Base-by-base conservation (phyloP, 345 rosid genomes). In the Mallotus nudiflorus region DNA sequence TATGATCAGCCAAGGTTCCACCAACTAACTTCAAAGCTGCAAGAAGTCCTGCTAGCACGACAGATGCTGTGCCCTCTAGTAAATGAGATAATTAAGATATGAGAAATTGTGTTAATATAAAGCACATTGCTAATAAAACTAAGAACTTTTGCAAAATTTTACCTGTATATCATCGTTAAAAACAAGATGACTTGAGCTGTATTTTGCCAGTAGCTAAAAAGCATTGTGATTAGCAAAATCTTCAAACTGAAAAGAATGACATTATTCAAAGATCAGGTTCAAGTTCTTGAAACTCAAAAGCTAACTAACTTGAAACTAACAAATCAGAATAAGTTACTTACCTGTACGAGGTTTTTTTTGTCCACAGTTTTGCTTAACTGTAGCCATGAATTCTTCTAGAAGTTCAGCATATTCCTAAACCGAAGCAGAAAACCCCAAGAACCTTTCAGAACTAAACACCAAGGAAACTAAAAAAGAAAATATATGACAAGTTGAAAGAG, bases 191-290 rank as follows among this genome's bases (percentile, higher is more conserved):
- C 82, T 83, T 35, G 90, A 63, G 42, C 91, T 82, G 72, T 92
- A 92, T 70, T 84, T 92, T 5, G 87, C 80, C 63, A 95, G 96
- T 69, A 95, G 78, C 56, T 88, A 86, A 62, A 91, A 94, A 12
- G 97, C 98, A 39, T 94, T 90, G 85, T 94, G 98, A 77, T 94
- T 94, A 65, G 98, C 98, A 74, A 94, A 94, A 81, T 94, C 98
- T 85, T 94, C 98, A 79, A 94, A 94, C 98, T 91, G 87, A 62
- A 76, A 78, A 85, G 59, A 45, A 59, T 39, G 22, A 53, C 5
- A 15, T 28, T 25, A 14, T 37, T 52, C 39, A 58, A 13, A 46
- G 56, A 22, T n/a, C 37, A 28, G 37, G 55, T n/a, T 55, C 44
- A 62, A 27, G 51, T 29, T 3, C 18, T 18, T 20, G 29, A 67